Evolutionary conservation across 2,329 filamentous ascomycete genomes (phyloP).

Genomic region (Sclerotinia spermophila): DNA sequence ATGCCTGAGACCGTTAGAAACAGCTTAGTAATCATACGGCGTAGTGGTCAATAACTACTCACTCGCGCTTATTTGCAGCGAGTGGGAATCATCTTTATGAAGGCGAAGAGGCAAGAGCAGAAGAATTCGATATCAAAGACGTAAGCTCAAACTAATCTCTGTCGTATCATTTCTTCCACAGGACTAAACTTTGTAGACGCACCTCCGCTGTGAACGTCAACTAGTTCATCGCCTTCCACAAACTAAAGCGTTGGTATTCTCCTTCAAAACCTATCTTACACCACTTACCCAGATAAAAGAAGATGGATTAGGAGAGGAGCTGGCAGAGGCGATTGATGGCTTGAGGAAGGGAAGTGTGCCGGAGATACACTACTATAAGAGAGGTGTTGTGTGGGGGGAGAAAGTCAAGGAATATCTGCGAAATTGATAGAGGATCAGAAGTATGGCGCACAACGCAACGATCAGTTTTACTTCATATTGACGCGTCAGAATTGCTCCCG

Average conservation of each 20-base stretch:
- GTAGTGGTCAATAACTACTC: slow-evolving; percentile 45
- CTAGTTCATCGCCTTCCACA: slow-evolving; percentile 56
- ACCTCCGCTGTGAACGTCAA: slow-evolving; percentile 56
- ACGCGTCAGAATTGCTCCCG: not conserved
- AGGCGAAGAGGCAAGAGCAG: slow-evolving; percentile 37
- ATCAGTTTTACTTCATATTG: too few species aligned
- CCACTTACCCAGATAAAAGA: slow-evolving; percentile 51
- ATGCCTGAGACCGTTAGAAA: not conserved
- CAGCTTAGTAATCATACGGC: not conserved
- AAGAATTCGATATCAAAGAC: slow-evolving; percentile 45
- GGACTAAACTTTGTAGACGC: slow-evolving; percentile 36
- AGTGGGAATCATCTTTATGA: slow-evolving; percentile 42
- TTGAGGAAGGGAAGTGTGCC: slow-evolving; percentile 54
- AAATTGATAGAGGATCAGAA: slow-evolving; percentile 12
- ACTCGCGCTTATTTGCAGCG: slow-evolving; percentile 40
- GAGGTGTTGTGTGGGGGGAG: slow-evolving; percentile 37
- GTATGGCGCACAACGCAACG: not conserved
- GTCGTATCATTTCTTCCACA: not conserved
- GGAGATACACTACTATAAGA: slow-evolving; percentile 56
- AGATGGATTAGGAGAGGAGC: slow-evolving; percentile 51
- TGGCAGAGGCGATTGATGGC: slow-evolving; percentile 58
- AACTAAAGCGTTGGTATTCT: slow-evolving; percentile 54
- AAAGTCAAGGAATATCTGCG: slow-evolving; percentile 33
- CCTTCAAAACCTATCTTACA: slow-evolving; percentile 61
- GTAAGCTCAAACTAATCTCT: slow-evolving; percentile 31